phyloP scores from a whole-genome alignment of 1,284 basidiomycete species.

The Cerrena zonata region DNA sequence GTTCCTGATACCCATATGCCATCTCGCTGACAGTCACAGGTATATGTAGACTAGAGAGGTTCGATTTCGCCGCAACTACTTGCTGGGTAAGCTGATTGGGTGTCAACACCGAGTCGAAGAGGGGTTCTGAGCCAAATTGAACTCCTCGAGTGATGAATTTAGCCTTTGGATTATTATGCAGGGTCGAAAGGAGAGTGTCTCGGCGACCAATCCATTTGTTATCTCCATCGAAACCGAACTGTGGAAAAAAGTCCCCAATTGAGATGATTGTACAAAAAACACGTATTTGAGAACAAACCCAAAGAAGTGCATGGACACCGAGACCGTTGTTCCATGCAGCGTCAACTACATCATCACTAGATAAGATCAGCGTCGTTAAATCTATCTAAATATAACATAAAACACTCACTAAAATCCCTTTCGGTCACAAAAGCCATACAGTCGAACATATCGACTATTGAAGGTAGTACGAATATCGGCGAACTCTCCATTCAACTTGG shows the following conservation, averaged over 20 bases:
- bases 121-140: slow-evolving; percentile 69
- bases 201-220: slow-evolving; percentile 52
- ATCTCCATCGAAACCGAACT: slow-evolving; percentile 61
- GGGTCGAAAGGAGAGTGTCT: slow-evolving; percentile 47
- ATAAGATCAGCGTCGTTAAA: slow-evolving; percentile 6
- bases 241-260: not conserved
- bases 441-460: slow-evolving; percentile 64
- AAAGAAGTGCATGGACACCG: slow-evolving; percentile 70
- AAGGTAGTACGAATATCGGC: slow-evolving; percentile 55
- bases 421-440: slow-evolving; percentile 64
- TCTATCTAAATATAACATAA: not conserved
- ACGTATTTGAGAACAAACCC: slow-evolving; percentile 39
- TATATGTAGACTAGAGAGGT: slow-evolving; percentile 51
- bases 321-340: slow-evolving; percentile 69
- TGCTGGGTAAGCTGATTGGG: slow-evolving; percentile 50
- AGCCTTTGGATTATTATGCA: slow-evolving; percentile 60
- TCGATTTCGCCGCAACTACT: slow-evolving; percentile 46
- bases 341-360: slow-evolving; percentile 60
- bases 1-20: slow-evolving; percentile 45
- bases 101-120: slow-evolving; percentile 58
- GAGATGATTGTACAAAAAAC: not conserved
- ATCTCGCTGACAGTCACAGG: slow-evolving; percentile 60
- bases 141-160: slow-evolving; percentile 63
- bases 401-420: slow-evolving; percentile 53
- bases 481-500: slow-evolving; percentile 54